These are phyloP conservation scores for Colletotrichum sp. DNA, from an alignment of 2,329 filamentous ascomycete species.

Conservation along the genomic window DNA sequence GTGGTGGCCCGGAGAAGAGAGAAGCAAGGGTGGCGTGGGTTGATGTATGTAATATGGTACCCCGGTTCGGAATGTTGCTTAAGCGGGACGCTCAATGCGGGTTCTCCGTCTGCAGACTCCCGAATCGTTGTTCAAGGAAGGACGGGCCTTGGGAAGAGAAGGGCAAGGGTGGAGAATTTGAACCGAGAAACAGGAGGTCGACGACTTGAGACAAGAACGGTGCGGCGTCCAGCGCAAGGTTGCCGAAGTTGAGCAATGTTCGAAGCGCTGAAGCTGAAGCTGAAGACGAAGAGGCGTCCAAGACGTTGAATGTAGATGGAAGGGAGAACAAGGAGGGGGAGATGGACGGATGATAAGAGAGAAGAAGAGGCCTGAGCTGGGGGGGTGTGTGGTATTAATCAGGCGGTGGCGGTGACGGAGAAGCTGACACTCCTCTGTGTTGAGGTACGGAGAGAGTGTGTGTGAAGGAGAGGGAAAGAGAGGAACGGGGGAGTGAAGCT, in stretches of 20 bases:
- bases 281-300: not conserved
- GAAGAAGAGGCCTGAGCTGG: slow-evolving; percentile 18
- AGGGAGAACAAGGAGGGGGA: not conserved
- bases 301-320: not conserved
- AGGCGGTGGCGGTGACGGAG: slow-evolving; percentile 14
- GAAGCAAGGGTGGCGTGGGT: slow-evolving; percentile 13
- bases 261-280: slow-evolving; percentile 9
- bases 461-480: not conserved
- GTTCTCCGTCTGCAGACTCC: slow-evolving; percentile 12
- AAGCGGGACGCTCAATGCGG: slow-evolving; percentile 17
- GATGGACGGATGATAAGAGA: slow-evolving; percentile 8
- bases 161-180: not conserved
- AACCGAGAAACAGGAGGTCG: slow-evolving; percentile 14
- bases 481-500: slow-evolving; percentile 12
- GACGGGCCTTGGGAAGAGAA: not conserved
- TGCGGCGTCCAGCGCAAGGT: slow-evolving; percentile 23
- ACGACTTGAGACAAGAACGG: slow-evolving; percentile 18
- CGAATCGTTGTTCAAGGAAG: slow-evolving; percentile 12
- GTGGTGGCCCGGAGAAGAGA: not conserved
- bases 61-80: slow-evolving; percentile 15
- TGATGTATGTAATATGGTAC: slow-evolving; percentile 11
- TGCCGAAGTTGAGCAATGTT: slow-evolving; percentile 19
- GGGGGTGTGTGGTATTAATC: slow-evolving; percentile 19
- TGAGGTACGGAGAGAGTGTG: not conserved
- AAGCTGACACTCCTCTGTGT: slow-evolving; percentile 3